Evolutionary conservation across 257 asterid genomes (phyloP).

Genomic region (Salvia miltiorrhiza): DNA sequence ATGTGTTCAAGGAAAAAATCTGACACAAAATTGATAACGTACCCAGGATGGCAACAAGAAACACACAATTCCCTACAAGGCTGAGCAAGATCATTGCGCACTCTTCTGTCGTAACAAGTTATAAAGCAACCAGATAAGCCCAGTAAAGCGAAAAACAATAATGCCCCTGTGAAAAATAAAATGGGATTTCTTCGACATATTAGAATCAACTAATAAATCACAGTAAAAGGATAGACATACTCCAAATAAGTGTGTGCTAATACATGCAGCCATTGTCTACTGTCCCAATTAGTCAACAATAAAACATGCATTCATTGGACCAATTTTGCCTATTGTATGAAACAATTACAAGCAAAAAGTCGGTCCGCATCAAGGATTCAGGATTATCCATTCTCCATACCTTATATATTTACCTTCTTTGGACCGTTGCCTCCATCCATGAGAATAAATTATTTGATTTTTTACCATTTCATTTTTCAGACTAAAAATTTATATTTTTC

Average conservation of each 20-base stretch:
- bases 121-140: constrained; percentile 95
- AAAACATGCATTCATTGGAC: background rate
- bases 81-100: constrained; percentile 94
- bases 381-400: background rate
- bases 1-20: background rate
- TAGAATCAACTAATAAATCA: background rate
- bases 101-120: constrained; percentile 95
- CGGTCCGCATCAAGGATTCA: background rate
- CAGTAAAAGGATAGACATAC: background rate
- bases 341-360: background rate
- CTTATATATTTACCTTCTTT: background rate
- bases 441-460: background rate
- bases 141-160: constrained; percentile 80
- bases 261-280: background rate
- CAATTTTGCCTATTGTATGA: background rate
- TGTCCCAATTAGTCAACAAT: background rate
- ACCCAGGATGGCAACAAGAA: constrained; percentile 99
- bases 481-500: background rate
- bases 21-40: constrained; percentile 18
- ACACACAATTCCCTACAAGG: constrained; percentile 95
- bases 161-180: constrained; percentile 59
- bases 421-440: background rate
- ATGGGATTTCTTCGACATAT: background rate
- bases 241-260: background rate
- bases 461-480: background rate